phyloP scores from a whole-genome alignment of 1,284 basidiomycete genomes.

The Entoloma clypeatum region DNA sequence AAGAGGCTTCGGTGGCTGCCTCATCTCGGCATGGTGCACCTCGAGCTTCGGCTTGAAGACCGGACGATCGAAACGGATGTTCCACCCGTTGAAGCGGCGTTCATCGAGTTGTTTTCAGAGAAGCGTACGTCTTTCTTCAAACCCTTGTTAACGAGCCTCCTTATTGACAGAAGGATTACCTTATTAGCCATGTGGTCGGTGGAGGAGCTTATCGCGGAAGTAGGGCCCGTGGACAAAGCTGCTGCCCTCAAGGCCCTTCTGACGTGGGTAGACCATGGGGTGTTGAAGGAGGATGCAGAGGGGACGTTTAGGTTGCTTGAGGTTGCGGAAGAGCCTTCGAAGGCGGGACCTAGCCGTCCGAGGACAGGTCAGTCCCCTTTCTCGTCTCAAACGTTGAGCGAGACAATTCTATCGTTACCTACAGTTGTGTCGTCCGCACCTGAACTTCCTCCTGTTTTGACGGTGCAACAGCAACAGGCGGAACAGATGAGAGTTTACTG shows the following conservation, averaged over 20 bases:
- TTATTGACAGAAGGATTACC: neutral
- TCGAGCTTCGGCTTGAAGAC: slow-evolving; percentile 80
- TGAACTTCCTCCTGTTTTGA: slow-evolving; percentile 49
- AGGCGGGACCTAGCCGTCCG: slow-evolving; percentile 13
- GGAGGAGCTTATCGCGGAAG: slow-evolving; percentile 57
- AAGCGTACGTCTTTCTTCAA: slow-evolving; percentile 41
- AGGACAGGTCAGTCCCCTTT: slow-evolving; percentile 31
- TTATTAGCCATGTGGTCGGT: slow-evolving; percentile 63
- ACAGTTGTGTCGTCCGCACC: slow-evolving; percentile 32
- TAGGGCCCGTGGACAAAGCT: slow-evolving; percentile 62
- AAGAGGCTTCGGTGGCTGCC: slow-evolving; percentile 86
- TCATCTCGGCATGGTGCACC: slow-evolving; percentile 75
- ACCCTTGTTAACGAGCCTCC: neutral
- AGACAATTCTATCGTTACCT: slow-evolving; percentile 2
- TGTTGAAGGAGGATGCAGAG: slow-evolving; percentile 65
- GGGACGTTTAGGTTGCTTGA: slow-evolving; percentile 64
- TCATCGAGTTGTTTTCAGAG: slow-evolving; percentile 82
- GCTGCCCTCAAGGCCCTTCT: slow-evolving; percentile 69
- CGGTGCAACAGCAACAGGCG: slow-evolving; percentile 71
- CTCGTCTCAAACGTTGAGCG: slow-evolving; percentile 5
- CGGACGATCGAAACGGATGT: slow-evolving; percentile 74
- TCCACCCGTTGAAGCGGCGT: slow-evolving; percentile 82
- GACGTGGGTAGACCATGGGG: slow-evolving; percentile 82
- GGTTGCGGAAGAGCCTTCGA: slow-evolving; percentile 43
- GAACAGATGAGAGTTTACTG: slow-evolving; percentile 84